Conservation (phyloP, 2,329 filamentous ascomycete genomes). For the Atkinsonella hypoxylon region DNA sequence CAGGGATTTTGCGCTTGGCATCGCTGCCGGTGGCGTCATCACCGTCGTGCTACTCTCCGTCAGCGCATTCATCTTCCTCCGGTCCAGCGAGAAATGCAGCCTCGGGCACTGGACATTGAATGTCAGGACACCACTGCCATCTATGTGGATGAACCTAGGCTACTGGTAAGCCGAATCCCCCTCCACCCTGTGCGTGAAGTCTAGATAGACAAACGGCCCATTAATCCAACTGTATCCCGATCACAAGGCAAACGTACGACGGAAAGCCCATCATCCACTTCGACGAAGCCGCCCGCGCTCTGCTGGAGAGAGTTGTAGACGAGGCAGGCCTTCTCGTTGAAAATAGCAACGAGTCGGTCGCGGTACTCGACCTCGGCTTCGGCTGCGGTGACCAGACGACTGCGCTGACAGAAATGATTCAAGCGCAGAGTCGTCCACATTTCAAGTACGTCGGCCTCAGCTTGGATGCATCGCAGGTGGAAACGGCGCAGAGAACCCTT, state of each 20-base stretch:
- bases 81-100: constrained; percentile 28
- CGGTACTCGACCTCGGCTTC: constrained; percentile 42
- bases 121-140: constrained; percentile 28
- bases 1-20: constrained; percentile 17
- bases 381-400: constrained; percentile 47
- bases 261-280: constrained; percentile 23
- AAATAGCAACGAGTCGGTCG: constrained; percentile 11
- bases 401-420: constrained; percentile 25
- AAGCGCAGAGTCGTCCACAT: constrained; percentile 10
- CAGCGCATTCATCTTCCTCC: constrained; percentile 12
- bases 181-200: too few relatives aligned
- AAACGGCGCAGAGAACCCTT: constrained; percentile 21
- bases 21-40: constrained; percentile 15
- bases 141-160: constrained; percentile 55
- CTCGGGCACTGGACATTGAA: constrained; percentile 46
- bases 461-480: constrained; percentile 32
- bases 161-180: constrained; percentile 34
- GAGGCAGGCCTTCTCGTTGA: constrained; percentile 26
- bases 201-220: constrained; percentile 5
- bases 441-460: constrained; percentile 43
- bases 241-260: constrained; percentile 17
- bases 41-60: constrained; percentile 10
- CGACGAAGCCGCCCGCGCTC: constrained; percentile 33
- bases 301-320: constrained; percentile 34
- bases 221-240: neutral